These are phyloP conservation scores for Lotmaria passim DNA, from an alignment of 208 protist species.

Conservation along the genomic window DNA sequence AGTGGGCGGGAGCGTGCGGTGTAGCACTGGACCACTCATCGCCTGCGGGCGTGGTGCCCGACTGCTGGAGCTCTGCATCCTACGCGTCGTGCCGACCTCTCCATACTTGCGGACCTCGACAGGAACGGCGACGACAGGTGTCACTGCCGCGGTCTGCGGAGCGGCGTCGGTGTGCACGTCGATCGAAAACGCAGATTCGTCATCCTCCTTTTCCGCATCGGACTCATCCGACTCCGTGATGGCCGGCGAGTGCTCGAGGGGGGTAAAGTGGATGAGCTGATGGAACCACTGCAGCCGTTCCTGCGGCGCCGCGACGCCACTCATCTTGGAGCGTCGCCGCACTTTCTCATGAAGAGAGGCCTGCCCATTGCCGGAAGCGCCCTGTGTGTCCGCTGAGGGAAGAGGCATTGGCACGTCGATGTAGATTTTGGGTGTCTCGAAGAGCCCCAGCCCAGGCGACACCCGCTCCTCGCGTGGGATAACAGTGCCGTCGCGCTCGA, in stretches of 20 bases:
- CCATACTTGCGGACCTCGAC: not conserved
- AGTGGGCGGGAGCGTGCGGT: not conserved
- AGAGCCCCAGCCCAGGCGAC: slow-evolving; percentile 19
- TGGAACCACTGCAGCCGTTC: slow-evolving; percentile 23
- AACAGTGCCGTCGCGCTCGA: slow-evolving; percentile 19
- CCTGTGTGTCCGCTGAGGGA: not conserved
- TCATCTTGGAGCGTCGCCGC: not conserved
- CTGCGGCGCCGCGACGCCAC: not conserved
- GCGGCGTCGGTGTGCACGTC: slow-evolving; percentile 7
- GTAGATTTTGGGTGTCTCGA: slow-evolving; percentile 26
- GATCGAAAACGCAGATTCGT: not conserved
- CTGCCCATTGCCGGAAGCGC: not conserved
- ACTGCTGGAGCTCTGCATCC: not conserved
- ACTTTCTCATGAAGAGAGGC: not conserved
- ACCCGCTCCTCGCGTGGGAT: slow-evolving; percentile 36
- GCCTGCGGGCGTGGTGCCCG: slow-evolving; percentile 12
- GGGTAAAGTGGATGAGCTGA: slow-evolving; percentile 25
- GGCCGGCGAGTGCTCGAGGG: slow-evolving; percentile 7
- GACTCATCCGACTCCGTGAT: slow-evolving; percentile 2
- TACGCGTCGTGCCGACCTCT: not conserved
- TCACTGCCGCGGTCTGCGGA: not conserved
- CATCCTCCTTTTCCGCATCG: not conserved
- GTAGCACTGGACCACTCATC: slow-evolving; percentile 1
- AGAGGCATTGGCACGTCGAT: not conserved
- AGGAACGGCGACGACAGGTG: not conserved